phyloP scores from a whole-genome alignment of 2,329 filamentous ascomycete genomes.

The Botrytis hyacinthi region DNA sequence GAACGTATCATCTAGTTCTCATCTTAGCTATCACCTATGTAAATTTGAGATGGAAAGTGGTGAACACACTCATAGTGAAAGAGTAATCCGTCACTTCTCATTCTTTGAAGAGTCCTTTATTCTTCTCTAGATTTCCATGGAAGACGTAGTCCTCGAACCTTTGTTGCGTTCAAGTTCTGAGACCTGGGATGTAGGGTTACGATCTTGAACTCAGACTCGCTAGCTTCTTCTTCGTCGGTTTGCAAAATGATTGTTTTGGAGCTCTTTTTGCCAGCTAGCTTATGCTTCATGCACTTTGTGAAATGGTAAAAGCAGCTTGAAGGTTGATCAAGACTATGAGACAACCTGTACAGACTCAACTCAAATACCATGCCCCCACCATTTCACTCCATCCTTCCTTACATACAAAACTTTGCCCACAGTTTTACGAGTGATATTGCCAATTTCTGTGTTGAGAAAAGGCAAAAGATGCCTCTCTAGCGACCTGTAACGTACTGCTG shows the following conservation, averaged over 20 bases:
- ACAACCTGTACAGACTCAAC: not conserved
- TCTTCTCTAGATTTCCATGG: not conserved
- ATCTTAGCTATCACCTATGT: no score
- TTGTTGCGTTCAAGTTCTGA: not conserved
- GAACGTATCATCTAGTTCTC: not conserved
- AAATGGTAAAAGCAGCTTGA: not conserved
- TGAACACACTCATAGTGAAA: not conserved
- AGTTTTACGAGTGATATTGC: not conserved
- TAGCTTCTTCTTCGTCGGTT: not conserved
- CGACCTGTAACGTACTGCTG: not conserved
- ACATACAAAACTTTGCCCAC: not conserved
- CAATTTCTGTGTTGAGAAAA: not conserved
- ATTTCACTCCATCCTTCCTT: not conserved
- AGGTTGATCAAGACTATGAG: not conserved
- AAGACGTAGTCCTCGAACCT: not conserved
- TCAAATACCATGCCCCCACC: not conserved
- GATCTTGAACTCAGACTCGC: not conserved
- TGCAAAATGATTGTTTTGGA: not conserved
- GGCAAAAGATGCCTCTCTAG: not conserved
- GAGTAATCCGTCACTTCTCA: not conserved
- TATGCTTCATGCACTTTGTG: not conserved
- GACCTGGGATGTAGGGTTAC: no score
- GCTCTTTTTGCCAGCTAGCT: not conserved
- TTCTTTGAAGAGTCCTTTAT: not conserved
- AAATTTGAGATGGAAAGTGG: not conserved